phyloP scores from a whole-genome alignment of 2,329 filamentous ascomycete genomes.

The Myriangium duriaei region DNA sequence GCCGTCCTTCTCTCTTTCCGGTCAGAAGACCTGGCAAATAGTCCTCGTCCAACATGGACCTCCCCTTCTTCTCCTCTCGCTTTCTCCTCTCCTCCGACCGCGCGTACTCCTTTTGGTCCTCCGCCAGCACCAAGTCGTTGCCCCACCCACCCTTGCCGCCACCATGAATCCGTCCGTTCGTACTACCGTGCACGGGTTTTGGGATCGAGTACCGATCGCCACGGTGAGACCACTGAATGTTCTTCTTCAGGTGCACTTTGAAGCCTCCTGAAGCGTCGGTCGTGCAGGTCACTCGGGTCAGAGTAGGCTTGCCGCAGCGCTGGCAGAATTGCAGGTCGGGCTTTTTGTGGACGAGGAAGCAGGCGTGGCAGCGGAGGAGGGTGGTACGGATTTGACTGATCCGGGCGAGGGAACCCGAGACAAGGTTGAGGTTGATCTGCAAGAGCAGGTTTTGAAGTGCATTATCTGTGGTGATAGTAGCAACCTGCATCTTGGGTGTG shows the following conservation, averaged over 20 bases:
- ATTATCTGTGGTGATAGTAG: constrained; percentile 89
- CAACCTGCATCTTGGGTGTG: constrained; percentile 62
- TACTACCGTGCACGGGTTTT: constrained; percentile 69
- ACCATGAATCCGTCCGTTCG: constrained; percentile 60
- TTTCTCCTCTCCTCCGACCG: constrained; percentile 51
- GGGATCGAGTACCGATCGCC: constrained; percentile 89
- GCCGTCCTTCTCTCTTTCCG: constrained; percentile 52
- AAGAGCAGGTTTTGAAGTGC: constrained; percentile 96
- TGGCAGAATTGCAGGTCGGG: constrained; percentile 88
- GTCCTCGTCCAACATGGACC: constrained; percentile 67
- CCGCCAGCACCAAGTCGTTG: constrained; percentile 66
- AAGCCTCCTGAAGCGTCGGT: constrained; percentile 73
- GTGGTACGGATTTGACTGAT: constrained; percentile 79
- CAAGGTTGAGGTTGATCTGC: constrained; percentile 84
- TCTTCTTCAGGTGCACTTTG: constrained; percentile 76
- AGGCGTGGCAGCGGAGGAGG: constrained; percentile 85
- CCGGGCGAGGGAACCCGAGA: constrained; percentile 65
- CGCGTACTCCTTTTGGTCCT: constrained; percentile 91
- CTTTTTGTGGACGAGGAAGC: constrained; percentile 73
- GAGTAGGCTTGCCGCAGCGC: constrained; percentile 73
- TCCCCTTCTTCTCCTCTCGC: constrained; percentile 47
- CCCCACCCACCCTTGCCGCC: constrained; percentile 87
- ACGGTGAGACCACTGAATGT: constrained; percentile 91
- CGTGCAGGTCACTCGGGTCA: constrained; percentile 74
- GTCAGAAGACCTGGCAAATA: constrained; percentile 76